A percentile compares a stretch with the other conserved stretches of the same genome.
phyloP scores from a whole-genome alignment of 2,329 filamentous ascomycete species.

The Zymoseptoria brevis region DNA sequence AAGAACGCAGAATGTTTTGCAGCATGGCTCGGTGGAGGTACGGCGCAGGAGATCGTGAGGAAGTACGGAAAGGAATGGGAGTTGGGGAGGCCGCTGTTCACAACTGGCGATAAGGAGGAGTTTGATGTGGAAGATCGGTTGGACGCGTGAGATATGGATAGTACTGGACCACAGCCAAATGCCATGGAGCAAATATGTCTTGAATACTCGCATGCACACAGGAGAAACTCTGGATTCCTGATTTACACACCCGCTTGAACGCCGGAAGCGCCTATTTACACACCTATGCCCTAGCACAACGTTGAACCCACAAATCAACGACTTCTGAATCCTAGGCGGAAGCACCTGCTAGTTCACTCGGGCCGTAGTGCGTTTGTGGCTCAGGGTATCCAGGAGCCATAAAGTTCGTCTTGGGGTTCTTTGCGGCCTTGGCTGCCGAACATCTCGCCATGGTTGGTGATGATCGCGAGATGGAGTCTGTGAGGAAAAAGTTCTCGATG shows the following conservation, averaged over 20 bases:
- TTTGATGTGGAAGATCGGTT: constrained; percentile 11
- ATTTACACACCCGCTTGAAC: constrained; percentile 7
- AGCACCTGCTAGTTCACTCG: constrained; percentile 16
- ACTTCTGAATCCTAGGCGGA: constrained; percentile 8
- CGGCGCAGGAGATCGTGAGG: constrained; percentile 11
- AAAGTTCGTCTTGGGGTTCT: constrained; percentile 44
- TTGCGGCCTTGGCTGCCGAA: constrained; percentile 75
- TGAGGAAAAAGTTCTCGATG: constrained; percentile 97
- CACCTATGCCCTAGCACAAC: not conserved
- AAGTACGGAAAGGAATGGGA: constrained; percentile 15
- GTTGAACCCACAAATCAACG: not conserved
- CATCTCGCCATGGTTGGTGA: constrained; percentile 98
- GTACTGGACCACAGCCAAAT: not conserved
- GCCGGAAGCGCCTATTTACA: constrained; percentile 10
- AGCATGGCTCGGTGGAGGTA: constrained; percentile 8
- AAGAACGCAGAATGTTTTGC: constrained; percentile 11
- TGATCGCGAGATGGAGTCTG: constrained; percentile 92
- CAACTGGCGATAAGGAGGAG: constrained; percentile 9
- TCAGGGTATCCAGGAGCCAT: constrained; percentile 41
- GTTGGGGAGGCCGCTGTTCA: constrained; percentile 12
- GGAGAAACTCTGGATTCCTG: constrained; percentile 3
- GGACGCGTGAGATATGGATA: not conserved
- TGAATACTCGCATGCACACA: not conserved
- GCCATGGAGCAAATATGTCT: not conserved
- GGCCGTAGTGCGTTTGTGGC: constrained; percentile 32